These are phyloP conservation scores for Crepidotus variabilis DNA, from an alignment of 768 basidiomycete genomes.

Conservation along the genomic window DNA sequence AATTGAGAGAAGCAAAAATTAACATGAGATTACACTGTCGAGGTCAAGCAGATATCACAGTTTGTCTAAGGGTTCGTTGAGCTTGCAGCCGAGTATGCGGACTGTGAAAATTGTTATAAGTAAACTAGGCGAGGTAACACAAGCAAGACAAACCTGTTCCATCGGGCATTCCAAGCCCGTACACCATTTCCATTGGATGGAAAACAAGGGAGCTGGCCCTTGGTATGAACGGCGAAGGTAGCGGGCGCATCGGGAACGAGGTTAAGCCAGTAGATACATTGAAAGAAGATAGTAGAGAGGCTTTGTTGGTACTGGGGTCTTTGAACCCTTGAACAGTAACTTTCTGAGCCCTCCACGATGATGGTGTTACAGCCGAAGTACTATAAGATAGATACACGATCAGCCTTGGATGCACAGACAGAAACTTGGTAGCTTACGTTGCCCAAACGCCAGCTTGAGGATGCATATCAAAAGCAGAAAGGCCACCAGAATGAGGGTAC, in stretches of 20 bases:
- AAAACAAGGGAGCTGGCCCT: conserved; percentile 65
- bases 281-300: conserved; percentile 35
- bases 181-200: conserved; percentile 87
- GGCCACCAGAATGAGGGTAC: conserved; percentile 64
- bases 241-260: conserved; percentile 48
- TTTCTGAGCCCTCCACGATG: conserved; percentile 66
- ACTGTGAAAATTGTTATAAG: conserved; percentile 25
- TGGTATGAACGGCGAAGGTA: conserved; percentile 58
- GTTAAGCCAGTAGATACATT: conserved; percentile 52
- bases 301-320: conserved; percentile 22
- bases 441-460: conserved; percentile 80
- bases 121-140: not conserved
- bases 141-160: conserved; percentile 44
- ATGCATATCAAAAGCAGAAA: conserved; percentile 87
- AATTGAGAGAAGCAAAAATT: not conserved
- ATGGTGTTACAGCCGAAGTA: conserved; percentile 55
- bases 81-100: conserved; percentile 56
- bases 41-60: not conserved
- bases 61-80: conserved; percentile 16
- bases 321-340: conserved; percentile 55
- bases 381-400: conserved; percentile 26
- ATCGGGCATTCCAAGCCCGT: conserved; percentile 69
- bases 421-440: conserved; percentile 49
- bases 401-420: not conserved
- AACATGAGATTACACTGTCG: not conserved